Evolutionary conservation across 805 yeast genomes (phyloP), one percentile per base, ranked within the genome.

Genomic region (Monosporozyma yasuniensis): DNA sequence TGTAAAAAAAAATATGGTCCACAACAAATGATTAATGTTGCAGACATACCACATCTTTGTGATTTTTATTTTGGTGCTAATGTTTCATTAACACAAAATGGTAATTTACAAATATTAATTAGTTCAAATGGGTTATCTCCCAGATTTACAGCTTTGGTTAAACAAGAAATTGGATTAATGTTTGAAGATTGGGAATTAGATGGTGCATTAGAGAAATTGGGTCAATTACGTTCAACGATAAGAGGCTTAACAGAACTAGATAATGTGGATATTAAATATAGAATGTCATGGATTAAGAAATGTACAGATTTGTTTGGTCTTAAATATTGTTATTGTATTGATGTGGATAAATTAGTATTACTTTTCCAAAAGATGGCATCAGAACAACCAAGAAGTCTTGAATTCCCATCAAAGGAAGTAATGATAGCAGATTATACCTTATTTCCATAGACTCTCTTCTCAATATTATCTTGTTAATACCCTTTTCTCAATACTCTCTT

Each of bases 61-160:
- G 67, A 65, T 48, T 61, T 64, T 21, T 66, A 62, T 47, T 67
- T 67, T 50, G 71, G 71, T 7, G 65, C 69, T 21, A 63, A 66
- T 43, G 48, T 60, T 10, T 35, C 27, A 6, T 32, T 50, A 10
- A 61, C 51, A 1, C 18, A 28, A 4, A 46, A 50, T 11, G 47
- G 49, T 3, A 16, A 54, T 11, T 32, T 59, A 38, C 62, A 60
- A 43, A 28, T 63, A 14, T 47, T 65, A 55, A 58, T 65, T 11
- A 58, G 63, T 18, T 60, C 67, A 14, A 64, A 67, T 42, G 70
- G 71, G 2, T 53, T 59, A 32, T 59, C 65, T 3, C 71, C 71
- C 5, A 46, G 69, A 21, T 66, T 61, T 42, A 61, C 63, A 3
- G 61, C 68, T 4, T 46, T 67, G 42, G 22, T 43, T 16, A 54